Percentiles rank a stretch among this genome's conserved stretches.
Evolutionary conservation across 2,329 filamentous ascomycete species (phyloP).

Genomic region (Sclerotinia minor): DNA sequence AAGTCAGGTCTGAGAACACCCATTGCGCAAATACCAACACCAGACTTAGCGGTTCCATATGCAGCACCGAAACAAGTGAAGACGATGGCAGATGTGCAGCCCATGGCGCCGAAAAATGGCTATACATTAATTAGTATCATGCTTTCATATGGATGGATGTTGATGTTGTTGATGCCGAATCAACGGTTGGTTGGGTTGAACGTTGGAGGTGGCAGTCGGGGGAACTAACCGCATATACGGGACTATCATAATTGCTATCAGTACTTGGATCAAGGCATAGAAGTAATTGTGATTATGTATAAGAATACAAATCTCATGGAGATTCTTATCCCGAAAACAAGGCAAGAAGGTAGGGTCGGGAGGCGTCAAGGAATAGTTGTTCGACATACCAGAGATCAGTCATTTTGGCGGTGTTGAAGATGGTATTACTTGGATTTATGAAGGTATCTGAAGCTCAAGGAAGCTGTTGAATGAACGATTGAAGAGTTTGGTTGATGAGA

Average conservation of each 20-base stretch:
- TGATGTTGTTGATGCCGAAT: constrained; percentile 6
- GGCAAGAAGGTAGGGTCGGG: constrained; percentile 6
- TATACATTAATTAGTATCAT: constrained; percentile 43
- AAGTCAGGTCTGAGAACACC: constrained; percentile 96
- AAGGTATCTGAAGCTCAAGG: constrained; percentile 31
- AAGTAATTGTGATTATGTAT: constrained; percentile 13
- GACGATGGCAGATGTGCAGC: constrained; percentile 91
- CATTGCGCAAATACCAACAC: constrained; percentile 97
- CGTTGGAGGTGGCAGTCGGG: constrained; percentile 20
- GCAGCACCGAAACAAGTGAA: constrained; percentile 96
- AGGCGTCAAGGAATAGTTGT: constrained; percentile 33
- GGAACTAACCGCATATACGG: constrained; percentile 95
- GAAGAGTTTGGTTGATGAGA: constrained; percentile 35
- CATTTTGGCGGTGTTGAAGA: constrained; percentile 59
- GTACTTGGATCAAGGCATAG: constrained; percentile 39
- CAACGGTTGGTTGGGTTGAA: constrained; percentile 6
- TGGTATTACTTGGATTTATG: constrained; percentile 26
- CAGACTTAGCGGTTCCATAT: constrained; percentile 98
- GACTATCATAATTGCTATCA: constrained; percentile 61
- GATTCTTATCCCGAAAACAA: constrained; percentile 30
- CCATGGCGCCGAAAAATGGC: constrained; percentile 96
- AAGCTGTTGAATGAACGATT: constrained; percentile 35
- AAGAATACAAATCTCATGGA: constrained; percentile 21
- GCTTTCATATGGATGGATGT: constrained; percentile 30
- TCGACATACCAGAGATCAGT: constrained; percentile 71